Evolutionary conservation across 2,329 filamentous ascomycete species (phyloP), one percentile per base, ranked within the genome.

Genomic region (Cercospora berteroae): DNA sequence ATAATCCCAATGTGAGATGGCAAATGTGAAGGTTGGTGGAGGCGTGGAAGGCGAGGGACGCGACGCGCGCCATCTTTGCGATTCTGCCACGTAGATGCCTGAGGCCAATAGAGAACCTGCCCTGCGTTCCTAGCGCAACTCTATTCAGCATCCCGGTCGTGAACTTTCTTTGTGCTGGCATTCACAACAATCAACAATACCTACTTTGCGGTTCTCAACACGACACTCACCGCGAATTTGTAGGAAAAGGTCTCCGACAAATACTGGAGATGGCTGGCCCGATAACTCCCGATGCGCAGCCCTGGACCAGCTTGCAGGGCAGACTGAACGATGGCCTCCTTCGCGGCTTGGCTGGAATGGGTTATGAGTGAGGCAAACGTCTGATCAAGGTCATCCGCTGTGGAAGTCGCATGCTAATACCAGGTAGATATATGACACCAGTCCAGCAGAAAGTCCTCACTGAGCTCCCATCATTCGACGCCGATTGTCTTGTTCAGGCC

Each of bases 401-500:
- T 29, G 36, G 29, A 12, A n/a, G 16, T 18, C 39, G 44, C 10
- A 39, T 64, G 48, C 65, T 72, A 76, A 89, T 87, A n/a, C 58
- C 72, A 65, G 4, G 27, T 33, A 80, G 78, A 58, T 79, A 74
- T 70, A 85, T 86, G 84, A 83, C 83, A 6, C 83, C 84, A 2
- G 85, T 87, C 12, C 85, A 87, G 71, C 80, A 84, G 60, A 83
- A 83, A 73, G 83, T 86, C 5, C 76, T 87, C 65, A 82, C 78
- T 2, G 81, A 85, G 67, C 78, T 87, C 27, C 83, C 84, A 7
- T 79, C 75, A 44, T 81, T 81, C 74, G 80, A 79, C 44, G 81
- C 81, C 57, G 84, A 86, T 72, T 85, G 84, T 69, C 80, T 86
- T 36, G 85, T 85, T 33, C 84, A 86, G 69, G 95, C 94, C 66